Conservation (phyloP, 768 basidiomycete genomes). For the Phylloporus sp. region DNA sequence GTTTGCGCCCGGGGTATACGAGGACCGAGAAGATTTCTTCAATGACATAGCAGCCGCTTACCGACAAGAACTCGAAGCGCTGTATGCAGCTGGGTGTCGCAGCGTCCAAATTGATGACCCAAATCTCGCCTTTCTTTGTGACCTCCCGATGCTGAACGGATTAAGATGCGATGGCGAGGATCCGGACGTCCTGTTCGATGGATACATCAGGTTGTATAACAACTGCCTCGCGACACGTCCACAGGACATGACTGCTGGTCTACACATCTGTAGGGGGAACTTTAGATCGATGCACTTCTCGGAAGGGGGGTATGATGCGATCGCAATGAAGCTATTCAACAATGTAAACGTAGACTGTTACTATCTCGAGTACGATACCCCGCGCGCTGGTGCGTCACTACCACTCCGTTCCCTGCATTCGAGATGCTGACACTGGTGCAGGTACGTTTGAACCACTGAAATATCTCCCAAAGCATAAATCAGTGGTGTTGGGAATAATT, state of each 20-base stretch:
- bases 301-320: conserved; percentile 44
- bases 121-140: background rate
- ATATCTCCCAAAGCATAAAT: too few relatives aligned
- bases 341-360: conserved; percentile 41
- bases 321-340: conserved; percentile 44
- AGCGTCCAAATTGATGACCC: background rate
- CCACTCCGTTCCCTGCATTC: background rate
- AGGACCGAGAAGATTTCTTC: too few relatives aligned
- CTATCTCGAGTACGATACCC: conserved; percentile 47
- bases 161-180: background rate
- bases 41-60: conserved; percentile 11
- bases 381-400: conserved; percentile 37
- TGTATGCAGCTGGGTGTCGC: background rate
- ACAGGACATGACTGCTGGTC: background rate
- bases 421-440: background rate
- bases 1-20: conserved; percentile 4
- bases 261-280: background rate
- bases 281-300: conserved; percentile 5
- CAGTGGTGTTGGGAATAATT: conserved; percentile 45
- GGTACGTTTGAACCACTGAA: too few relatives aligned
- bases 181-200: background rate
- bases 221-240: background rate
- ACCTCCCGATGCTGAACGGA: background rate
- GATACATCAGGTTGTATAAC: background rate
- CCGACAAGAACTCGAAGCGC: background rate